A percentile compares a stretch with the other conserved stretches of the same genome.
Evolutionary conservation across 129 eudicot genomes (phyloP).

Genomic region (Arctium minus): DNA sequence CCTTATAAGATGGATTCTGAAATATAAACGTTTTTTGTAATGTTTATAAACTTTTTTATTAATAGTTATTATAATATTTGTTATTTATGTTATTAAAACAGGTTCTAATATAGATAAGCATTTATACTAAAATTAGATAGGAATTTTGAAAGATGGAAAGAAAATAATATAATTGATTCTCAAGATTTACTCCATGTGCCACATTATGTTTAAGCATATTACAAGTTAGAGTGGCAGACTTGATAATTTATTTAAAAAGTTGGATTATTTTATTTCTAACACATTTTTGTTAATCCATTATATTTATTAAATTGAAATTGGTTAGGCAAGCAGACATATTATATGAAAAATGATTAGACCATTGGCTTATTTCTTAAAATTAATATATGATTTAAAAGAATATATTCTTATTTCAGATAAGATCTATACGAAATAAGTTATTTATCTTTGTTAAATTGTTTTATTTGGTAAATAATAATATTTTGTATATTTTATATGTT

Average conservation of each 20-base stretch:
- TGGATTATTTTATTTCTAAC: background rate
- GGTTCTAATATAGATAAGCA: background rate
- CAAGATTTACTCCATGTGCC: slow-evolving; percentile 13
- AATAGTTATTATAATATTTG: background rate
- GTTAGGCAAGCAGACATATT: background rate
- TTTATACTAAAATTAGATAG: background rate
- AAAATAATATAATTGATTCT: background rate
- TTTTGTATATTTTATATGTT: too few relatives aligned
- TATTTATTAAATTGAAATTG: background rate
- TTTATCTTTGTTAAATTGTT: background rate
- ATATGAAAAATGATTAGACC: background rate
- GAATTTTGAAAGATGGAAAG: background rate
- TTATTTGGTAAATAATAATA: background rate
- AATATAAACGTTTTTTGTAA: background rate
- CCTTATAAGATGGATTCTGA: background rate
- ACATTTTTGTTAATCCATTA: background rate
- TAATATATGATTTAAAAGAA: background rate
- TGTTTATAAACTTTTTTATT: background rate
- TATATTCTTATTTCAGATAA: background rate
- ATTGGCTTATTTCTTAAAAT: background rate
- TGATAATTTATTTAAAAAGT: background rate
- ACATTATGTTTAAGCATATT: slow-evolving; percentile 5
- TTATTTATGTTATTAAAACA: too few relatives aligned
- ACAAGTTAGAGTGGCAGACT: background rate
- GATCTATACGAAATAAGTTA: background rate